Evolutionary conservation across 2,329 filamentous ascomycete genomes (phyloP).

Genomic region (Dactylellina leptospora): DNA sequence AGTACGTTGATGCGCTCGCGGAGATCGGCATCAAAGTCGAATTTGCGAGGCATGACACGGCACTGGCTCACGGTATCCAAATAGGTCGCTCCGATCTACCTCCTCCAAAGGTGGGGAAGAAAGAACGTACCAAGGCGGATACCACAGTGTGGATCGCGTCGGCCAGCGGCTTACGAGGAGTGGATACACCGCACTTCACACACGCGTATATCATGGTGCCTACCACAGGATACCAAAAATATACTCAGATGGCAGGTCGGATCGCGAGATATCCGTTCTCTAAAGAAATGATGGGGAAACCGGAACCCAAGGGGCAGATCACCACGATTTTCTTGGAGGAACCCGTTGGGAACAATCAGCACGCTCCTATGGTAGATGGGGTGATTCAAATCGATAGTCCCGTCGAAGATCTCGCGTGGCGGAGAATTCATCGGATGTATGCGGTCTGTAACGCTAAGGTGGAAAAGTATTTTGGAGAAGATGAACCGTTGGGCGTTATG

Average conservation of each 20-base stretch:
- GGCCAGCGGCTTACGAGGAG: conserved; percentile 3
- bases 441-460: conserved; percentile 40
- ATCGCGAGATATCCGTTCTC: conserved; percentile 43
- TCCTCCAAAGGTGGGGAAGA: background rate
- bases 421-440: conserved; percentile 50
- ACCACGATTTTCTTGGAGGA: conserved; percentile 47
- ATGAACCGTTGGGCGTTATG: conserved; percentile 32
- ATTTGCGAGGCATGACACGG: conserved; percentile 12
- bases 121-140: conserved; percentile 31
- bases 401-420: conserved; percentile 48
- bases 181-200: conserved; percentile 45
- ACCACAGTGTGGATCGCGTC: conserved; percentile 42
- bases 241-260: conserved; percentile 45
- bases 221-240: conserved; percentile 44
- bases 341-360: conserved; percentile 7
- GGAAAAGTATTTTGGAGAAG: conserved; percentile 32
- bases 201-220: conserved; percentile 48
- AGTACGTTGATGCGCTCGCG: conserved; percentile 27
- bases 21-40: conserved; percentile 31
- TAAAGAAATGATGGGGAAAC: background rate
- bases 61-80: conserved; percentile 5
- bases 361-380: conserved; percentile 44
- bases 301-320: conserved; percentile 37
- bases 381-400: conserved; percentile 49
- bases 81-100: conserved; percentile 42